Evolutionary conservation across 345 rosid species (phyloP).

Genomic region (Stellera chamaejasme): DNA sequence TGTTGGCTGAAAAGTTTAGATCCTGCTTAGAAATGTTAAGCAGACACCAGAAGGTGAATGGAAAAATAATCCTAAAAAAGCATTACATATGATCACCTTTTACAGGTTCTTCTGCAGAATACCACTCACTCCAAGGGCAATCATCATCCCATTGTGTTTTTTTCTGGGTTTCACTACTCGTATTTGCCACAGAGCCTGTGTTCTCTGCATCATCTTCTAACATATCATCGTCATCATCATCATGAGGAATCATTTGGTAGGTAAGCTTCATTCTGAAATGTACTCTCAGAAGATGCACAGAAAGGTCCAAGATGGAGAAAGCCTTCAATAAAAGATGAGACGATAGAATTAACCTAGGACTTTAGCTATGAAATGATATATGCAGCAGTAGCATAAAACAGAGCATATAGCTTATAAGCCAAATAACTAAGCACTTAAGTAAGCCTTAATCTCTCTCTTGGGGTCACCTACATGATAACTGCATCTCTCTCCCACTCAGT

Average conservation of each 20-base stretch:
- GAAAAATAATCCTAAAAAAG: too few relatives aligned
- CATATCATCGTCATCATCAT: slow-evolving; percentile 51
- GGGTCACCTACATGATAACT: too few relatives aligned
- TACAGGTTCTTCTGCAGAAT: slow-evolving; percentile 88
- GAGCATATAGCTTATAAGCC: too few relatives aligned
- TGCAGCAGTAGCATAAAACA: too few relatives aligned
- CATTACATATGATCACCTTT: slow-evolving; percentile 38
- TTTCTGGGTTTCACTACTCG: slow-evolving; percentile 35
- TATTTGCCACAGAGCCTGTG: slow-evolving; percentile 35
- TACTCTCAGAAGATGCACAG: slow-evolving; percentile 59
- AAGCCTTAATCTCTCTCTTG: too few relatives aligned
- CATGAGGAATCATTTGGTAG: slow-evolving; percentile 61
- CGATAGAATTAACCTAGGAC: background rate
- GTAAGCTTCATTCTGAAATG: slow-evolving; percentile 83
- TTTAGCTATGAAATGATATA: too few relatives aligned
- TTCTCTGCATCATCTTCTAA: slow-evolving; percentile 42
- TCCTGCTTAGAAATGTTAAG: too few relatives aligned
- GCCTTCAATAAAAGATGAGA: slow-evolving; percentile 47
- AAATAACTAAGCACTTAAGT: too few relatives aligned
- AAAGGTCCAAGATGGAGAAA: slow-evolving; percentile 62
- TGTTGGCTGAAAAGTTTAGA: too few relatives aligned
- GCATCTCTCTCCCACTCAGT: too few relatives aligned
- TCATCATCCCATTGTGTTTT: slow-evolving; percentile 89
- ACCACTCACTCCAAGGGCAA: slow-evolving; percentile 99
- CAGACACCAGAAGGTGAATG: too few relatives aligned